These are phyloP conservation scores for Solanum etuberosum DNA, from an alignment of 257 asterid genomes.

Conservation along the genomic window DNA sequence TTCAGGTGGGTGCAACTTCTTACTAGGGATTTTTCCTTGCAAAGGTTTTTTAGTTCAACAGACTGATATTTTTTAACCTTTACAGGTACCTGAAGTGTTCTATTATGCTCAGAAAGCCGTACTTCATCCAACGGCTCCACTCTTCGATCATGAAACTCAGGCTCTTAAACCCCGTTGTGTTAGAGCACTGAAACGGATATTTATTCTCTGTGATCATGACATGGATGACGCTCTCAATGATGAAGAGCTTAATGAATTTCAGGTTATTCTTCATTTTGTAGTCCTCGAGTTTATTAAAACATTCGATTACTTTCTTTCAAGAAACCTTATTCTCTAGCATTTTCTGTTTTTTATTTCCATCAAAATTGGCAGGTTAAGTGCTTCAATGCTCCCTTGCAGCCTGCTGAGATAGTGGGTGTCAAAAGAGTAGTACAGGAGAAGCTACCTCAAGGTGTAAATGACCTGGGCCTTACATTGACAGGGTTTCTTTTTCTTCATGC, in stretches of 20 bases:
- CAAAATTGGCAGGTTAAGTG: slow-evolving; percentile 52
- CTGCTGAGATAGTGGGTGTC: slow-evolving; percentile 81
- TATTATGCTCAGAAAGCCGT: slow-evolving; percentile 95
- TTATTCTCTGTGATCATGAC: slow-evolving; percentile 82
- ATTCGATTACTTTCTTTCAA: neutral
- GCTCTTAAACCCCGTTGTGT: slow-evolving; percentile 74
- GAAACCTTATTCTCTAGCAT: neutral
- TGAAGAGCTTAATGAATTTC: slow-evolving; percentile 89
- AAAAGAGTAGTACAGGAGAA: slow-evolving; percentile 81
- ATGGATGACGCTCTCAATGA: slow-evolving; percentile 85
- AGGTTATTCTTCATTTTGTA: slow-evolving; percentile 35
- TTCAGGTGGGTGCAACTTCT: slow-evolving; percentile 45
- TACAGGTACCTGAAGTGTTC: slow-evolving; percentile 84
- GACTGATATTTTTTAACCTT: neutral
- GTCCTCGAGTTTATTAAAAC: neutral
- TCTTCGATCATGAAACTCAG: slow-evolving; percentile 86
- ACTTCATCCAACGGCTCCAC: slow-evolving; percentile 93
- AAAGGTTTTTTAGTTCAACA: neutral
- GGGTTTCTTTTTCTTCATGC: slow-evolving; percentile 93
- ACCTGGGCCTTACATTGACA: slow-evolving; percentile 72
- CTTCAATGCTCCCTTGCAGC: slow-evolving; percentile 83
- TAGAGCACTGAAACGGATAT: slow-evolving; percentile 82
- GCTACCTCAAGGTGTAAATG: slow-evolving; percentile 87
- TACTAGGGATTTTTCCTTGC: slow-evolving; percentile 2
- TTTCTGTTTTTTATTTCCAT: neutral